Conservation (phyloP, 768 basidiomycete genomes). For the Agaricus sinodeliciosus region DNA sequence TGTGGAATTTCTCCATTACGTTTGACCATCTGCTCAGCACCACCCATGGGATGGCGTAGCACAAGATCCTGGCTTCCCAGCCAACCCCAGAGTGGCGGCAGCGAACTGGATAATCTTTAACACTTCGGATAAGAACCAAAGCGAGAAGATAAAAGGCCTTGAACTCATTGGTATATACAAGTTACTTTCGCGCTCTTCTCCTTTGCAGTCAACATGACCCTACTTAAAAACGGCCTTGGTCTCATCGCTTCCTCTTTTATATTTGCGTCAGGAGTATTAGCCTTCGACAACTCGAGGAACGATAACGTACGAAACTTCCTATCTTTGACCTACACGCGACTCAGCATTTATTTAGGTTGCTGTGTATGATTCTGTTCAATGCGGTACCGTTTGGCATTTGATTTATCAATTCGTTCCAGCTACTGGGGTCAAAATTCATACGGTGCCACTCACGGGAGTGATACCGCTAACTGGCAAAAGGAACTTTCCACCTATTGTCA, state of each 20-base stretch:
- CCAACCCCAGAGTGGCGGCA: constrained; percentile 1
- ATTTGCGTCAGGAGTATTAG: constrained; percentile 8
- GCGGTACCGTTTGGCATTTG: neutral
- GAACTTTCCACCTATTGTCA: constrained; percentile 45
- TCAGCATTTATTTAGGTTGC: constrained; percentile 18
- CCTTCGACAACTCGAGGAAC: constrained; percentile 27
- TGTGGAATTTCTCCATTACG: neutral
- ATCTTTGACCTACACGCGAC: neutral
- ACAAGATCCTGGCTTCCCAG: constrained; percentile 4
- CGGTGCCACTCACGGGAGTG: constrained; percentile 39
- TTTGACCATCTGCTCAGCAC: neutral
- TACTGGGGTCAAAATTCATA: constrained; percentile 61
- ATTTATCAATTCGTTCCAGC: constrained; percentile 14
- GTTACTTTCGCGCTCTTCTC: neutral
- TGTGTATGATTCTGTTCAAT: constrained; percentile 16
- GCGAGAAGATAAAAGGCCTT: neutral
- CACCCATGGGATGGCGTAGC: neutral
- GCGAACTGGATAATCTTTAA: neutral
- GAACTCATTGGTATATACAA: neutral
- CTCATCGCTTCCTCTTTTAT: constrained; percentile 3
- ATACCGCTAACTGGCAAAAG: constrained; percentile 44
- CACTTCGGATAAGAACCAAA: neutral
- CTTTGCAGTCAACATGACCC: neutral
- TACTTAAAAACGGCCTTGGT: neutral
- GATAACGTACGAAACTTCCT: constrained; percentile 27